Conservation (phyloP, 1,139 yeast genomes). For the Debaryomyces sp. region DNA sequence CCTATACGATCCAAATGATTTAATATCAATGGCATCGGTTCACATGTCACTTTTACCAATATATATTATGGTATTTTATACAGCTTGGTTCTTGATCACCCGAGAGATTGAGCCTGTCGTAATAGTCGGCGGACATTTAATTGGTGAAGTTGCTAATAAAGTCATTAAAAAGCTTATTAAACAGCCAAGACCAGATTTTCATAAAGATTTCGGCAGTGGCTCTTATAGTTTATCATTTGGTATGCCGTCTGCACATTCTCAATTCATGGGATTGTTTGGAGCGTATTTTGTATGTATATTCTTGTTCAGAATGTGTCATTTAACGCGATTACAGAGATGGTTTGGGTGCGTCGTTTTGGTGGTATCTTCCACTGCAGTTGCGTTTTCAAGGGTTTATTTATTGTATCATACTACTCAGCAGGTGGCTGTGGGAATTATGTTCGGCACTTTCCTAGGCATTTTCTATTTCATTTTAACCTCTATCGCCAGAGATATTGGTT, state of each 20-base stretch:
- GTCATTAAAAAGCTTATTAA: conserved; percentile 62
- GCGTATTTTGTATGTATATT: conserved; percentile 58
- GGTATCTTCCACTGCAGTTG: conserved; percentile 51
- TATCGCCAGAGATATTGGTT: conserved; percentile 58
- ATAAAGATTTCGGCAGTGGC: conserved; percentile 51
- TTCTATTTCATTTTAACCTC: conserved; percentile 58
- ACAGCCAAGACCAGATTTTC: conserved; percentile 75
- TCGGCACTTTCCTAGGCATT: conserved; percentile 65
- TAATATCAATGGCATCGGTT: conserved; percentile 63
- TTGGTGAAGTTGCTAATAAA: conserved; percentile 74
- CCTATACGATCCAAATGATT: conserved; percentile 70
- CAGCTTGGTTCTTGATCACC: conserved; percentile 80
- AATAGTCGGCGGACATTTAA: conserved; percentile 83
- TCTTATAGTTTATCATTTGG: conserved; percentile 70
- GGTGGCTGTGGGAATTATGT: conserved; percentile 68
- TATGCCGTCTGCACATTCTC: conserved; percentile 97
- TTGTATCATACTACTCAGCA: conserved; percentile 76
- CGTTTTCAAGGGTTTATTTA: conserved; percentile 75
- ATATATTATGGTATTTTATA: conserved; percentile 73
- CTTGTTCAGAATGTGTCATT: conserved; percentile 29
- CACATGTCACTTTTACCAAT: conserved; percentile 84
- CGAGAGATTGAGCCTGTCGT: conserved; percentile 86
- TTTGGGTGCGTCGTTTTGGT: conserved; percentile 25
- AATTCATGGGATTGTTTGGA: conserved; percentile 87
- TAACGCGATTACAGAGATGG: conserved; percentile 23